phyloP scores from a whole-genome alignment of 495 filamentous ascomycete species.

The Xylaria scruposa region DNA sequence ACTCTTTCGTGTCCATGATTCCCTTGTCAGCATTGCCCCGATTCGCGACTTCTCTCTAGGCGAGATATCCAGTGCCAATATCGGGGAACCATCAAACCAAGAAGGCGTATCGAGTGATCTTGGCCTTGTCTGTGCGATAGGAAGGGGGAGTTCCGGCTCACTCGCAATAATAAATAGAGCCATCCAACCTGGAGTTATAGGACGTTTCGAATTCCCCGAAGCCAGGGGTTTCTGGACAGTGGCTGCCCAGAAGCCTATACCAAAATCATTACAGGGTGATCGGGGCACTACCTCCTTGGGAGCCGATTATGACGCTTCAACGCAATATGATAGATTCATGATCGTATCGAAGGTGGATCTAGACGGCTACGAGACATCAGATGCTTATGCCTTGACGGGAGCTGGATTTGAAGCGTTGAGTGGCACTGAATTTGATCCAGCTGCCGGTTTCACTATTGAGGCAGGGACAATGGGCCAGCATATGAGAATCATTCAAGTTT shows the following conservation, averaged over 20 bases:
- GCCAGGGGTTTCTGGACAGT: constrained; percentile 70
- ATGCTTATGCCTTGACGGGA: constrained; percentile 66
- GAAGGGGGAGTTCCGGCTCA: constrained; percentile 70
- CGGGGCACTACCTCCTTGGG: constrained; percentile 55
- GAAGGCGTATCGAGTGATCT: constrained; percentile 60
- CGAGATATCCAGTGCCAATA: constrained; percentile 32
- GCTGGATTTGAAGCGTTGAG: constrained; percentile 69
- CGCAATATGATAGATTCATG: constrained; percentile 71
- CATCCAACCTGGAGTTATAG: constrained; percentile 70
- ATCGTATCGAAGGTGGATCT: constrained; percentile 69
- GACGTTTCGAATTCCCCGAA: constrained; percentile 66
- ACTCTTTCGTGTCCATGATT: constrained; percentile 77
- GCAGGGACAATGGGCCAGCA: constrained; percentile 76
- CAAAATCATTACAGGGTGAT: constrained; percentile 58
- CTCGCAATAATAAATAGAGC: constrained; percentile 77
- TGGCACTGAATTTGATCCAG: constrained; percentile 86
- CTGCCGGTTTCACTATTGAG: constrained; percentile 81
- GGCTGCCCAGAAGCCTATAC: constrained; percentile 62
- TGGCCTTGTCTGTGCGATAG: constrained; percentile 74
- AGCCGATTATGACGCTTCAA: constrained; percentile 57
- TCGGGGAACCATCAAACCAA: constrained; percentile 51
- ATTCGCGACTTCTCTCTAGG: constrained; percentile 63
- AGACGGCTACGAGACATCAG: constrained; percentile 62
- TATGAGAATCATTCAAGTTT: constrained; percentile 81
- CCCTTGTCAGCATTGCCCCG: constrained; percentile 75